Base-by-base conservation (phyloP, 768 basidiomycete genomes). In the Pleurotus sapidus region DNA sequence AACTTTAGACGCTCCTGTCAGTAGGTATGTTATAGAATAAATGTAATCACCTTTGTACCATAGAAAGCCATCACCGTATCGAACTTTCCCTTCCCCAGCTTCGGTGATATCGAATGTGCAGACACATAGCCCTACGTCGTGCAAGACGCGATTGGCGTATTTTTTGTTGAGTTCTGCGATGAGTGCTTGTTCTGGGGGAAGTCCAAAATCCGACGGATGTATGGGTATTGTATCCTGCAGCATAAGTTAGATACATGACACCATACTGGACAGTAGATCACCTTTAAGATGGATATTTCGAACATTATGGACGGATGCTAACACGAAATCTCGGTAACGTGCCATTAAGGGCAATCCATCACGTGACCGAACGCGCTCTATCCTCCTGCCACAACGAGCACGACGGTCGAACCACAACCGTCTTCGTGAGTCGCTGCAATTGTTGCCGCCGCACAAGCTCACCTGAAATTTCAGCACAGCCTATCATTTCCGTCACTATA, bases 31-130 rank as follows among this genome's bases (percentile, higher is more conserved):
- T 30, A 40, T 55, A 39, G 25, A 5, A 8, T 15, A 7, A 34
- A 1, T 25, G 56, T 14, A 66, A 76, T 59, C 51, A 95, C 95
- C 84, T 80, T 91, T 93, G 68, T 98, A 95, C 89, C 95, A 98
- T 65, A 96, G 75, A 67, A 87, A 87, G 0, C 96, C 96, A 70
- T 99, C 96, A 0, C 96, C 95, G 64, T 95, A 97, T 37, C 94
- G 81, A 4, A 99, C 87, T 60, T 90, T 95, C 1, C 96, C 96
- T 66, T 98, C 95, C 1, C 93, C 89, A 1, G 86, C 89, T 61
- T 93, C 83, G 0, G 86, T 75, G 40, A 99, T 73, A 69, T 98
- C 96, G 60, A 94, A 97, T 0, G 94, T 83, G 58, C 88, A 92
- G 53, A 98, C 82, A 61, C 93, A 95, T 20, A 99, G 82, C 1